These are phyloP conservation scores for Clavispora vitiphila DNA, from an alignment of 805 yeast genomes.

Conservation along the genomic window DNA sequence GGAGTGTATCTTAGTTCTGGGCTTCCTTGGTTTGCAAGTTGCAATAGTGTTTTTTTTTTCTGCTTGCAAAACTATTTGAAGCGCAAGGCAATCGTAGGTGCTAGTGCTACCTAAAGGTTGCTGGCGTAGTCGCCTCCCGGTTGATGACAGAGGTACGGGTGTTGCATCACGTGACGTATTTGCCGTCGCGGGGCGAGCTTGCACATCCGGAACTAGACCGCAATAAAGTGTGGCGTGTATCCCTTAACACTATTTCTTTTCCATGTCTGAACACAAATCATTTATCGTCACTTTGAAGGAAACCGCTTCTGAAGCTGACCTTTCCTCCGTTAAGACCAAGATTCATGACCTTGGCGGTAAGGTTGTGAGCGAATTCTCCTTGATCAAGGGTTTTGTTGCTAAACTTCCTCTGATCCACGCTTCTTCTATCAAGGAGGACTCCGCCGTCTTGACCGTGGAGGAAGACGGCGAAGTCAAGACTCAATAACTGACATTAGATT, in stretches of 20 bases:
- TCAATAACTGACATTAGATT: slow-evolving; percentile 14
- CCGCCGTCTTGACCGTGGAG: slow-evolving; percentile 54
- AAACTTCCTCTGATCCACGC: slow-evolving; percentile 54
- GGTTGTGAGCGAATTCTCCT: slow-evolving; percentile 53
- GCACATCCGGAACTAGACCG: slow-evolving; percentile 1
- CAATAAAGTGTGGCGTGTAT: not conserved
- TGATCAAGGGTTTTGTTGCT: slow-evolving; percentile 64
- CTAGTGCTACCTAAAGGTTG: not conserved
- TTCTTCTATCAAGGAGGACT: slow-evolving; percentile 41
- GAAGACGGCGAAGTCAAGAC: slow-evolving; percentile 64
- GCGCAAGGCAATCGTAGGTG: no score
- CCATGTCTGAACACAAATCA: slow-evolving; percentile 28
- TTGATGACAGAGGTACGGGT: not conserved
- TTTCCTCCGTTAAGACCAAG: slow-evolving; percentile 41
- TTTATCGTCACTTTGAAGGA: slow-evolving; percentile 46
- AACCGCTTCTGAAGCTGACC: slow-evolving; percentile 35
- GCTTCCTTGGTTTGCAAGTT: no score
- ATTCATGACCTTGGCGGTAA: slow-evolving; percentile 53
- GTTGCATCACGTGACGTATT: not conserved
- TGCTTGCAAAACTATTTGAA: no score
- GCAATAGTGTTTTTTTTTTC: no score
- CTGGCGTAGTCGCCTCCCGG: not conserved
- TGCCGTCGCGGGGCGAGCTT: slow-evolving; percentile 8
- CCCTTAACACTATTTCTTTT: slow-evolving; percentile 3
- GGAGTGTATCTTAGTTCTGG: no score